Evolutionary conservation across 2,329 filamentous ascomycete genomes (phyloP).

Genomic region (Zymoseptoria ardabiliae): DNA sequence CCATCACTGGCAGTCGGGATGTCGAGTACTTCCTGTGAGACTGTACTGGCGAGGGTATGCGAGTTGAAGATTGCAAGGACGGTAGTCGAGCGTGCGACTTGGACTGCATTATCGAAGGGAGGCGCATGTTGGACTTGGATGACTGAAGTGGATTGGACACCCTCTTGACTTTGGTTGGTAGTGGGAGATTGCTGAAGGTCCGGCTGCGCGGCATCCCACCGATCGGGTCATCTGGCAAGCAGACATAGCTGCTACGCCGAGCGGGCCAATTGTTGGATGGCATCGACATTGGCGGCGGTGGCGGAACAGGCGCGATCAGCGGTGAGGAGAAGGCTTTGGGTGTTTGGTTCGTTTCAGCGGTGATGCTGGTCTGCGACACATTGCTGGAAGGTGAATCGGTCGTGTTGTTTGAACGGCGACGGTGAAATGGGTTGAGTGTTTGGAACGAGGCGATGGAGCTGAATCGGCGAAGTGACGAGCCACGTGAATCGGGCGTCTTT

Average conservation of each 20-base stretch:
- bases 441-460: conserved; percentile 30
- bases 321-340: conserved; percentile 7
- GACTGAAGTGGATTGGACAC: conserved; percentile 13
- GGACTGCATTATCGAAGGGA: conserved; percentile 15
- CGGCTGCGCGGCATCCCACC: conserved; percentile 29
- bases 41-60: conserved; percentile 19
- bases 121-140: conserved; percentile 23
- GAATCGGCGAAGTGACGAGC: conserved; percentile 24
- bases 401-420: conserved; percentile 26
- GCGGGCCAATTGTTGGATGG: conserved; percentile 1
- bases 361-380: conserved; percentile 19
- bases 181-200: conserved; percentile 31
- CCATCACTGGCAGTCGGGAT: conserved; percentile 12
- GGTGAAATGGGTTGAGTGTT: conserved; percentile 29
- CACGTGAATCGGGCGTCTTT: conserved; percentile 13
- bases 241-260: conserved; percentile 28
- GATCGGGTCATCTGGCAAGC: conserved; percentile 27
- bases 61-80: conserved; percentile 13
- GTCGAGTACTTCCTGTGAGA: conserved; percentile 22
- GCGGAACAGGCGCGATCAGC: conserved; percentile 8
- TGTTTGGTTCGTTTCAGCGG: conserved; percentile 10
- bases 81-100: neutral
- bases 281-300: conserved; percentile 1
- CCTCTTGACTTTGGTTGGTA: conserved; percentile 22
- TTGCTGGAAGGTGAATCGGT: conserved; percentile 16